These are phyloP conservation scores for Fomitopsis pulvina DNA, from an alignment of 768 basidiomycete genomes.

Conservation along the genomic window DNA sequence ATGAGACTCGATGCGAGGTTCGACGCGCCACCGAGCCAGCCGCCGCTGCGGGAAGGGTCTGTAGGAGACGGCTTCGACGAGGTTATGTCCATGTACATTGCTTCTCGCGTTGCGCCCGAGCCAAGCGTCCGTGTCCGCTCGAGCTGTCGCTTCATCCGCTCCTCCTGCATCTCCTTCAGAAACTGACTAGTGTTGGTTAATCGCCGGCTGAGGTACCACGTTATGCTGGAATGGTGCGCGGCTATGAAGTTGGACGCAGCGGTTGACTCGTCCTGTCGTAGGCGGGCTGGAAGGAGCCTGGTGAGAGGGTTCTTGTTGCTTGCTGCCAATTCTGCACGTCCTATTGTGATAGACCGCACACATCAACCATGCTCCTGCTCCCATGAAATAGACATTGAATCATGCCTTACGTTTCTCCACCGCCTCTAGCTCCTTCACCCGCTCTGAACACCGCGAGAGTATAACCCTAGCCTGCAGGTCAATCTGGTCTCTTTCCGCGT, in stretches of 20 bases:
- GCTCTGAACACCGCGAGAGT: constrained; percentile 76
- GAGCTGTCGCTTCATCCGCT: constrained; percentile 80
- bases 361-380: neutral
- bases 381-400: neutral
- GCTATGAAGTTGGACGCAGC: constrained; percentile 67
- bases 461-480: constrained; percentile 89
- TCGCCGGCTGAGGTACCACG: constrained; percentile 83
- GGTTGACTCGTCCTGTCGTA: constrained; percentile 50
- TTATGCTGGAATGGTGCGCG: constrained; percentile 90
- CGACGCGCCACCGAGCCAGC: constrained; percentile 59
- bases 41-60: constrained; percentile 27
- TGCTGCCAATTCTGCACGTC: constrained; percentile 59
- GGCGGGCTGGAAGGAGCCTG: constrained; percentile 64
- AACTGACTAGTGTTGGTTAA: constrained; percentile 72
- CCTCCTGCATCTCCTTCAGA: constrained; percentile 90
- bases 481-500: constrained; percentile 93
- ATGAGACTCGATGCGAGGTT: constrained; percentile 46
- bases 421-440: constrained; percentile 82
- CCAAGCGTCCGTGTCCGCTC: constrained; percentile 83
- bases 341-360: constrained; percentile 31
- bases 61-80: constrained; percentile 9
- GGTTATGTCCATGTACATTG: constrained; percentile 31
- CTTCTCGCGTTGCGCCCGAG: constrained; percentile 66
- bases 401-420: constrained; percentile 75
- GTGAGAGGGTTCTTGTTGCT: constrained; percentile 59